A percentile compares a stretch with the other conserved stretches of the same genome.
Evolutionary conservation across 768 basidiomycete species (phyloP).

Genomic region (Podaxis sp.): DNA sequence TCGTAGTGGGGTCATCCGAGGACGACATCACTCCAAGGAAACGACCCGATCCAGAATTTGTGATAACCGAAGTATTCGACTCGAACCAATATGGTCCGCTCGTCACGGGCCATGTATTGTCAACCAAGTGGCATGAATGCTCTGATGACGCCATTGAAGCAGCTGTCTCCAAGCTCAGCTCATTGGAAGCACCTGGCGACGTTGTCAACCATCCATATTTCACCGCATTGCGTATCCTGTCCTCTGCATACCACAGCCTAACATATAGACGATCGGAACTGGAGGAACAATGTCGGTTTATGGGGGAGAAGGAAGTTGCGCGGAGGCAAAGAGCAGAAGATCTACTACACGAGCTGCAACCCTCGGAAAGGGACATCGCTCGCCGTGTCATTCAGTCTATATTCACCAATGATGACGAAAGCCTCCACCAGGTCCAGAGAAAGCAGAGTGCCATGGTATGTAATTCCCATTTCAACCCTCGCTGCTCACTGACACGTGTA

Average conservation of each 20-base stretch:
- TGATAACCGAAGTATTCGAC: constrained; percentile 31
- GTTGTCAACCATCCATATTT: constrained; percentile 55
- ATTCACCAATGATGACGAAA: constrained; percentile 51
- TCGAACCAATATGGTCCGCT: constrained; percentile 25
- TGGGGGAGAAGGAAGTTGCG: constrained; percentile 59
- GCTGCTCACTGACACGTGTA: not conserved
- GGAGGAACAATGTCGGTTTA: constrained; percentile 47
- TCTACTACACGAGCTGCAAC: constrained; percentile 51
- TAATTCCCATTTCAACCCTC: constrained; percentile 7
- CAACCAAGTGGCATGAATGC: constrained; percentile 73
- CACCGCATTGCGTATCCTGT: constrained; percentile 62
- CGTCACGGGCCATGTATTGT: constrained; percentile 46
- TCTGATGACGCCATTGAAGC: constrained; percentile 71
- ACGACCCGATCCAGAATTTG: constrained; percentile 22
- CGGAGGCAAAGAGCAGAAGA: constrained; percentile 48
- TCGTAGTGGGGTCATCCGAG: constrained; percentile 38
- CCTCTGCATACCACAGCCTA: constrained; percentile 58
- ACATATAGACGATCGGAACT: constrained; percentile 56
- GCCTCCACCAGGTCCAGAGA: constrained; percentile 43
- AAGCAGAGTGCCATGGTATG: constrained; percentile 59
- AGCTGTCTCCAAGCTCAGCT: constrained; percentile 47
- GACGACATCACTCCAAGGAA: constrained; percentile 20
- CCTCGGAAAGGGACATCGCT: constrained; percentile 64
- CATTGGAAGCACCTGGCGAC: constrained; percentile 43
- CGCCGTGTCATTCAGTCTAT: constrained; percentile 62